phyloP scores from a whole-genome alignment of 1,284 basidiomycete species.

The Puccinia horiana region DNA sequence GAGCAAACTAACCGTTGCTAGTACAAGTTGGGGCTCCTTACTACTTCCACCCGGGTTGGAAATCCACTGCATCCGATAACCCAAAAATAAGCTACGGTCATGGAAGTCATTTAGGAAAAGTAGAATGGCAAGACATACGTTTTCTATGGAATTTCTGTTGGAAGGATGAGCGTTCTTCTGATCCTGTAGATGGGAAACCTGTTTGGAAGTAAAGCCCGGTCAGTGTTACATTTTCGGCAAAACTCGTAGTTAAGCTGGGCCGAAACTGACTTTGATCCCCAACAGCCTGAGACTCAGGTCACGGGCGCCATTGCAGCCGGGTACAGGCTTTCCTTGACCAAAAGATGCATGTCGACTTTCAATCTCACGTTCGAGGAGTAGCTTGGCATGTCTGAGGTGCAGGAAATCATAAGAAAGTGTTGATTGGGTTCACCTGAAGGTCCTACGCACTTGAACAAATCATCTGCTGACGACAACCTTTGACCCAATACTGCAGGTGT shows the following conservation, averaged over 20 bases:
- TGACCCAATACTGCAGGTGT: conserved; percentile 12
- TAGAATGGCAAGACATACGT: not conserved
- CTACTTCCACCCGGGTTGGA: not conserved
- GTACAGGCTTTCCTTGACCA: conserved; percentile 4
- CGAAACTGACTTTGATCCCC: conserved; percentile 16
- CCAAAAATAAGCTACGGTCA: not conserved
- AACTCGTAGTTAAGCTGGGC: too few species aligned
- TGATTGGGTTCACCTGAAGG: too few species aligned
- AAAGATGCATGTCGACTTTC: conserved; percentile 27
- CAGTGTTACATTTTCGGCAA: not conserved
- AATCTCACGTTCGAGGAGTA: conserved; percentile 28
- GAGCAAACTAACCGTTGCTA: not conserved
- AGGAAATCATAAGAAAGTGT: not conserved
- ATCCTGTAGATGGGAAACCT: conserved; percentile 30
- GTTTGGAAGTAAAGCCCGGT: not conserved
- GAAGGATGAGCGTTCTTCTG: not conserved
- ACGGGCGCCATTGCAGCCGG: conserved; percentile 16
- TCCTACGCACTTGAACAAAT: conserved; percentile 12
- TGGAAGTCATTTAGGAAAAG: not conserved
- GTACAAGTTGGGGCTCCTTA: not conserved
- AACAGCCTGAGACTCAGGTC: conserved; percentile 23
- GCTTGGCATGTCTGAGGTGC: not conserved
- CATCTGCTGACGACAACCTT: conserved; percentile 24
- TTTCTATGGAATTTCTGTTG: not conserved
- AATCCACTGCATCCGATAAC: not conserved